Evolutionary conservation across 179 eudicot species (phyloP).

Genomic region (Patellifolia procumbens): DNA sequence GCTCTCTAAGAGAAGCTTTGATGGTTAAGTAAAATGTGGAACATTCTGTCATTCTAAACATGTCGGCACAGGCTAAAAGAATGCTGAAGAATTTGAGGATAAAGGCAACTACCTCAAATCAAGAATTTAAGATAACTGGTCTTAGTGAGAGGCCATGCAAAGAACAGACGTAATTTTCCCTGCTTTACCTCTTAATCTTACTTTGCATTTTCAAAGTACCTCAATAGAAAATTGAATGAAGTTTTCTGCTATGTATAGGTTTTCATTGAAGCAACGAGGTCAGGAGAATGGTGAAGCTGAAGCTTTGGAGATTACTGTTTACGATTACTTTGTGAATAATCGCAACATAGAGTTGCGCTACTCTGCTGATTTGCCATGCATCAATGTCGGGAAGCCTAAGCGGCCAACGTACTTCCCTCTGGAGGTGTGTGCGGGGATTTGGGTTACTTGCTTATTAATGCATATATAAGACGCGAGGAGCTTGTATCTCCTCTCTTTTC

Average conservation of each 20-base stretch:
- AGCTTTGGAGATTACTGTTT: constrained; percentile 60
- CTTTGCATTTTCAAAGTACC: neutral
- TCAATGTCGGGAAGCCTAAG: constrained; percentile 88
- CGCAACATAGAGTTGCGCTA: constrained; percentile 64
- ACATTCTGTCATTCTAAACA: neutral
- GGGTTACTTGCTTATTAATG: neutral
- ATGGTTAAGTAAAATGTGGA: neutral
- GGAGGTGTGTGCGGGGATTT: constrained; percentile 44
- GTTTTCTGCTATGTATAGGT: constrained; percentile 39
- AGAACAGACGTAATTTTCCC: constrained; percentile 56
- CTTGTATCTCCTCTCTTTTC: neutral
- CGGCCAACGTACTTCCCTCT: constrained; percentile 73
- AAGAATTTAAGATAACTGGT: constrained; percentile 67
- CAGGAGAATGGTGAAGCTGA: constrained; percentile 56
- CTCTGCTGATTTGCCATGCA: constrained; percentile 77
- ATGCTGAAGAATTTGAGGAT: constrained; percentile 63
- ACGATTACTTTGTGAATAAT: constrained; percentile 68
- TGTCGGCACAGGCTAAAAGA: constrained; percentile 58
- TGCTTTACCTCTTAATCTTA: neutral
- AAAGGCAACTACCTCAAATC: constrained; percentile 58
- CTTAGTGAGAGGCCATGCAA: constrained; percentile 67
- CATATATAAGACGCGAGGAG: neutral
- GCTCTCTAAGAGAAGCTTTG: neutral
- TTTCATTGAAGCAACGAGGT: constrained; percentile 61
- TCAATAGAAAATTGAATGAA: neutral